Base-by-base conservation (phyloP, 148 eudicot genomes). In the Cornus kousa region DNA sequence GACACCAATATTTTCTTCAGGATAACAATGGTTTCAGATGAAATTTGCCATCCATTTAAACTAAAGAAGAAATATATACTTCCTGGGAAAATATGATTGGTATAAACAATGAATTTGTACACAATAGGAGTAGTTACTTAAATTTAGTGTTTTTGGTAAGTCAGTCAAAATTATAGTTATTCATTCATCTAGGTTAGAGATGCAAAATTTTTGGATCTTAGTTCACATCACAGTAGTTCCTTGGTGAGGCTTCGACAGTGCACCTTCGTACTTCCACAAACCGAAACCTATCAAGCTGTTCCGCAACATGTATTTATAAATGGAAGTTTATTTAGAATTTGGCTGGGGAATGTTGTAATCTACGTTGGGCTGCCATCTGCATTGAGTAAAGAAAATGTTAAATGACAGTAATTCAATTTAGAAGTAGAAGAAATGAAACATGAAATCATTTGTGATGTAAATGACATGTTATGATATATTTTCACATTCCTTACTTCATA, bases 401-500 rank as follows among this genome's bases (percentile, higher is more conserved):
- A 57, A 57, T 13, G 22, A 8, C 22, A 46, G 39, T 67, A 28
- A 59, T 28, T 60, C 33, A 60, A 59, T 31, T 60, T 59, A 60
- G 11, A 11, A 28, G 20, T 35, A 74, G 16, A 16, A 5, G 6
- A 53, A 5, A 59, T 60, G 64, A 33, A 74, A 74, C 53, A 60
- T 62, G 77, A 28, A 33, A 20, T 74, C 67, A 40, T 74, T 20
- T 60, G 5, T 10, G 77, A 35, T 74, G 33, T 9, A 32, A 17
- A 37, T 55, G 10, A 6, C 48, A 43, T 43, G 6, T 4, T 43
- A 43, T 43, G 48, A 43, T 16, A 9, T 28, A n/a, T 73, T 73
- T 64, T 72, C 10, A 39, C 3, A 71, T 76, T 40, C 67, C n/a
- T 64, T 70, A 10, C 59, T 59, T 40, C 67, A 57, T 79, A 11